Evolutionary conservation across 768 basidiomycete species (phyloP), one percentile per base, ranked within the genome.

Genomic region (Boletus rubroflammeus): DNA sequence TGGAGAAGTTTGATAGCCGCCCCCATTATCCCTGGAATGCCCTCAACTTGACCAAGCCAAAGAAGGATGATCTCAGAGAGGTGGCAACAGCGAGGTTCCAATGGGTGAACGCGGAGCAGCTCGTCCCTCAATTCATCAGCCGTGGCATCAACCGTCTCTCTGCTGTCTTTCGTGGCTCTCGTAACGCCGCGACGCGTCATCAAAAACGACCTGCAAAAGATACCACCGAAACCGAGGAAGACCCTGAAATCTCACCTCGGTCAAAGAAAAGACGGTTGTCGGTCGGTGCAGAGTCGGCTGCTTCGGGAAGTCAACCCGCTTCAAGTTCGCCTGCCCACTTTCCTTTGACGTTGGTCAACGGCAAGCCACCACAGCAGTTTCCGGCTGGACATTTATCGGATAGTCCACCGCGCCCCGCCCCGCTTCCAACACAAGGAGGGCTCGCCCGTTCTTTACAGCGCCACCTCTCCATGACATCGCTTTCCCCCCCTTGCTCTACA

Each of bases 351-450:
- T 45, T 67, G 47, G 47, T 72, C 35, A 67, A 68, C 17, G 68
- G 70, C 32, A 72, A 59, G 29, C 64, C 66, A 41, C 68, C 70
- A 39, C 67, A 67, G 19, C 70, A 70, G 42, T 68, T 58, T 42
- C 64, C 68, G 8, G 61, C 66, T 3, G 70, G 70, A 9, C 60
- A 34, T 29, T 59, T 50, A 3, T 57, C 60, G 7, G 43, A 55
- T 3, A 52, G 36, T 15, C 47, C 51, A 25, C 51, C 44, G 0
- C 54, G 55, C 14, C 39, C 50, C 0, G 8, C 25, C 13, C 43
- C 49, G 1, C 44, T 51, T 8, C 54, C 56, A 21, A 34, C 57
- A 3, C 64, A 57, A 39, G 57, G 56, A 9, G 21, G 55, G 1
- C 51, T 61, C 11, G 50, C 57, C 13, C 67, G 63, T 44, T 60